phyloP scores from a whole-genome alignment of 192 early-diverging fungal species.

The Gonapodya sp. region DNA sequence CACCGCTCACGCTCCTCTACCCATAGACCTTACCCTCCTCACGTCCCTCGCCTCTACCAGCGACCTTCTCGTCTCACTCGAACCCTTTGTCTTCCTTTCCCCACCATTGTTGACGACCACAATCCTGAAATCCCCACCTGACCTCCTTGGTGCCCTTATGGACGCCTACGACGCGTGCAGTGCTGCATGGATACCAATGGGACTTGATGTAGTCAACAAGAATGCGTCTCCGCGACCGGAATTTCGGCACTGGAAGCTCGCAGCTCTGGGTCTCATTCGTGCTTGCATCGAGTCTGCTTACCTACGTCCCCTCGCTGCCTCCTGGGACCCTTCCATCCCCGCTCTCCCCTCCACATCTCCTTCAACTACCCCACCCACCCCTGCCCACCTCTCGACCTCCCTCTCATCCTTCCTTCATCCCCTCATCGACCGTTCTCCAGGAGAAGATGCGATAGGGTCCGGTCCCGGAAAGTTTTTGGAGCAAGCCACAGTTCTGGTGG shows the following conservation, averaged over 20 bases:
- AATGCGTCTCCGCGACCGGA: not conserved
- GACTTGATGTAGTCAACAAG: not conserved
- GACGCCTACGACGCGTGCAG: not conserved
- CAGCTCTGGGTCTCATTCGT: not conserved
- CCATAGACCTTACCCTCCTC: not conserved
- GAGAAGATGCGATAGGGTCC: no score
- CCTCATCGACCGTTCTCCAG: constrained; percentile 52
- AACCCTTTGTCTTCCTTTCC: not conserved
- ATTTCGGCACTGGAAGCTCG: not conserved
- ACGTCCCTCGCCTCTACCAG: not conserved
- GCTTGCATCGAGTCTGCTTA: not conserved
- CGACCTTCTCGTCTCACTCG: not conserved
- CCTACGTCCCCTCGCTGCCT: not conserved
- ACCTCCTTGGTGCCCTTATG: not conserved
- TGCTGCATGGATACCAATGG: not conserved
- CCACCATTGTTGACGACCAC: not conserved
- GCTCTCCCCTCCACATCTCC: no score
- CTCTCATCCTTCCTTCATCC: not conserved
- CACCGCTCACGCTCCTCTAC: not conserved
- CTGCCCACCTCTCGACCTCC: not conserved
- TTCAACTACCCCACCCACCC: not conserved
- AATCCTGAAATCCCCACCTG: not conserved
- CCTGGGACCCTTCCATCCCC: not conserved
- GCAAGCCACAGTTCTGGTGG: constrained; percentile 74
- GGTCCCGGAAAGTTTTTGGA: constrained; percentile 43